Percentiles rank a stretch among this genome's conserved stretches.
Evolutionary conservation across 2,329 filamentous ascomycete species (phyloP).

Genomic region (Fusarium sp.): DNA sequence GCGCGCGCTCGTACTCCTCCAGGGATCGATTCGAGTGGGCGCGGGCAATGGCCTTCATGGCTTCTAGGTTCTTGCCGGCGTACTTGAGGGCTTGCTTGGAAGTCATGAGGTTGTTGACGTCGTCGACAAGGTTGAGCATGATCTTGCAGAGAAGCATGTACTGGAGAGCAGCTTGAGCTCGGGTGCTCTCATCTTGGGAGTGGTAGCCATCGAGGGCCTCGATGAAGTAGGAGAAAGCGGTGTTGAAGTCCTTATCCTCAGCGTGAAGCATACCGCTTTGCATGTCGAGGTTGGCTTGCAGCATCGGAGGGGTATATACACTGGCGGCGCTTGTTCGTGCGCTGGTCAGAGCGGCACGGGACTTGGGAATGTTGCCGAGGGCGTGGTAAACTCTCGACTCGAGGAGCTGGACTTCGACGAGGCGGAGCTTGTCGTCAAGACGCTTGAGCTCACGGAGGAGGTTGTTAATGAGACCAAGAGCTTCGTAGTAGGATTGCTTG

Average conservation of each 20-base stretch:
- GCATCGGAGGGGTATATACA: constrained; percentile 93
- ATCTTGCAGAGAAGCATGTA: constrained; percentile 99
- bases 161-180: constrained; percentile 96
- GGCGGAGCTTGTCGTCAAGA: constrained; percentile 96
- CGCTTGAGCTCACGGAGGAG: constrained; percentile 97
- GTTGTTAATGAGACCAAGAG: constrained; percentile 94
- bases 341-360: constrained; percentile 91
- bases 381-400: constrained; percentile 98
- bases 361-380: constrained; percentile 95
- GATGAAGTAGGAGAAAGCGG: constrained; percentile 98
- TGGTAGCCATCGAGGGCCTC: constrained; percentile 98
- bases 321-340: constrained; percentile 95
- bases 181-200: constrained; percentile 85
- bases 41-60: constrained; percentile 98
- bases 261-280: constrained; percentile 99
- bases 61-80: constrained; percentile 93
- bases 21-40: constrained; percentile 95
- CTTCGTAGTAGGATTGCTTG: constrained; percentile 97
- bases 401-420: constrained; percentile 97
- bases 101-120: constrained; percentile 93
- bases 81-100: constrained; percentile 98
- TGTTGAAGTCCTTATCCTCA: constrained; percentile 99
- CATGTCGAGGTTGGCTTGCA: constrained; percentile 98
- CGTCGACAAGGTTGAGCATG: constrained; percentile 97
- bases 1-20: constrained; percentile 95